Evolutionary conservation across 192 early-diverging fungal genomes (phyloP), one percentile per base, ranked within the genome.

Genomic region (Podila horticola): DNA sequence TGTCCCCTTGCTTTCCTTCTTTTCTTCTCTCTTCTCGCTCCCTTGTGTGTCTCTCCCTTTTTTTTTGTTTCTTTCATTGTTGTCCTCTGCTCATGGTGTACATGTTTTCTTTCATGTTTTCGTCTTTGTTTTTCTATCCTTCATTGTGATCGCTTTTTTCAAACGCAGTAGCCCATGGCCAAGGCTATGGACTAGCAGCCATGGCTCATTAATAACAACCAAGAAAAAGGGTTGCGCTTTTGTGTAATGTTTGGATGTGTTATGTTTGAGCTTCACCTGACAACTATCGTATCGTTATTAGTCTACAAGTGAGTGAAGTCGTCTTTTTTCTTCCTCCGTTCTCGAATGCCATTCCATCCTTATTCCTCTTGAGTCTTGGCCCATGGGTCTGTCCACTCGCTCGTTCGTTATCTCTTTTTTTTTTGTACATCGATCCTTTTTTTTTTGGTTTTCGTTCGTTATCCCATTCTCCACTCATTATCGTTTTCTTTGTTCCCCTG

Each of bases 331-430:
- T 55, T 55, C 24, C 52, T 6, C 52, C 20, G 24, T 45, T 45
- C 41, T 45, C 60, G 33, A 48, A 71, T 71, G 45, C 41, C 60
- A 71, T 62, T 71, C 69, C 59, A 50, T 71, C 69, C 69, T 71
- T 71, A 52, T 57, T 71, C 45, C 30, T 30, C 31, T 55, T n/a
- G 52, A 20, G n/a, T 26, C 52, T 55, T 26, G 20, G 12, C n/a
- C 22, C 52, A 8, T 26, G 17, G 19, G 19, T 52, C 50, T 8
- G 2, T 22, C 24, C 52, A 24, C 52, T 55, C 52, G 6, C 17
- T 55, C 28, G 26, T 57, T 62, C 13, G 17, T 13, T 62, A 11
- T 52, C 58, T 13, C 49, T 70, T 51, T 45, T 29, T n/a, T 20
- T 48, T 41, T 15, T 1, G 9, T 22, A 17, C 20, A 19, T 62